Base-by-base conservation (phyloP, 2,329 filamentous ascomycete species). In the Aspergillus jensenii region DNA sequence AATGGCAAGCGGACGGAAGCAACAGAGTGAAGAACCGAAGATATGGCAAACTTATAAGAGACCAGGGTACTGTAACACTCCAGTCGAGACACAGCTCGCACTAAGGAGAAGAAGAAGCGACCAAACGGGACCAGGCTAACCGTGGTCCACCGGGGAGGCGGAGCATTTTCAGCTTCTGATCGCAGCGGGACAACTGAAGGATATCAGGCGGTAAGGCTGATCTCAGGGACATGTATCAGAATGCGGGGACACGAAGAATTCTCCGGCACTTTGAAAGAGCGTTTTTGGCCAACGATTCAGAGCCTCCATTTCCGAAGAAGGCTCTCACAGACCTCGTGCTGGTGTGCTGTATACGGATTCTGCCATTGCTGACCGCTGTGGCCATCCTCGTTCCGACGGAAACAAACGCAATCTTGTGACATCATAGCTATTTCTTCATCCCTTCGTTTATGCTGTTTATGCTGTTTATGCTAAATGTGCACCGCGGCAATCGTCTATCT, bases 111-210 rank as follows among this genome's bases (percentile, higher is more conserved):
- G 17, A 14, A 15, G 39, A 55, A 49, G 53, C 44, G 44, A 55
- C 43, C 52, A 49, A 55, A 55, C 44, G 25, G 21, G 19, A 39
- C 46, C 11, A 44, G 25, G 17, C 37, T 44, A 52, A 47, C 59
- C 56, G 56, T 63, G 61, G 59, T 63, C 61, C 61, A 61, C 61
- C 53, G 45, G 58, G 45, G 58, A 61, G 59, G 61, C 61, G 61
- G 61, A 63, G 56, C 59, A 55, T 55, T 33, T 44, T 57, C 51
- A 54, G 56, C 50, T 57, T 52, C 33, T 56, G 37, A 57, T 57
- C 50, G 55, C 44, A 47, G 52, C 44, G 47, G 44, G 41, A 47
- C 52, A 54, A 21, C 40, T 43, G 21, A 23, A 41, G 35, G 14
- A 40, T 45, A 23, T 21, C 41, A 23, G 21, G 39, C 23, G 44